These are phyloP conservation scores for Alnus rubra DNA, from an alignment of 306 rosid species.

Conservation along the genomic window DNA sequence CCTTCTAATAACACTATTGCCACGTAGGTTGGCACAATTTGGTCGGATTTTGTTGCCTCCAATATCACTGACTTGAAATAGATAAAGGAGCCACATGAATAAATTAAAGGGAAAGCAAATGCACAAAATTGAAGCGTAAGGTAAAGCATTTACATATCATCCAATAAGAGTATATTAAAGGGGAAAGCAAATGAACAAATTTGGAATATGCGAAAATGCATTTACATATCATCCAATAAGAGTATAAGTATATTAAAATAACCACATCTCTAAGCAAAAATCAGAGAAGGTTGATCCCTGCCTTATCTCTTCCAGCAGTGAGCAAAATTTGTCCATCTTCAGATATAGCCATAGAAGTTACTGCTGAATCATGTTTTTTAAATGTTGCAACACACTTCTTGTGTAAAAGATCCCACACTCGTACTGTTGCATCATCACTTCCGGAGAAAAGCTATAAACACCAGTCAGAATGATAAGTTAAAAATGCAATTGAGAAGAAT, in stretches of 20 bases:
- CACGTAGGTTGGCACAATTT: neutral
- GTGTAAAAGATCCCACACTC: conserved; percentile 76
- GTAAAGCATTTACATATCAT: neutral
- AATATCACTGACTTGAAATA: neutral
- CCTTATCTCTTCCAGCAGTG: conserved; percentile 97
- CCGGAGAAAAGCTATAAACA: conserved; percentile 84
- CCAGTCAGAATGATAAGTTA: conserved; percentile 25
- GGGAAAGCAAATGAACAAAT: neutral
- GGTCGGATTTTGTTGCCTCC: neutral
- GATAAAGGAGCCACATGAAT: neutral
- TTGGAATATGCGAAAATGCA: neutral
- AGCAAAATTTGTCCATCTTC: conserved; percentile 91
- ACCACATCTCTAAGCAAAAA: neutral
- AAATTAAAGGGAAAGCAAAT: neutral
- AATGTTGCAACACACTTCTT: conserved; percentile 69
- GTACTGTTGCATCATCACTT: conserved; percentile 80
- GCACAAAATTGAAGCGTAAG: neutral
- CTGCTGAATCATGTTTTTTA: conserved; percentile 72
- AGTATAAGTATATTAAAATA: neutral
- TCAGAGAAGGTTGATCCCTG: conserved; percentile 15
- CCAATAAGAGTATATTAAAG: neutral
- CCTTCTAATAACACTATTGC: neutral
- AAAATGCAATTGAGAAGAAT: conserved; percentile 9
- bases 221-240: neutral
- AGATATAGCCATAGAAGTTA: conserved; percentile 79